phyloP scores from a whole-genome alignment of 106 monocot genomes.

The Chionographis japonica region DNA sequence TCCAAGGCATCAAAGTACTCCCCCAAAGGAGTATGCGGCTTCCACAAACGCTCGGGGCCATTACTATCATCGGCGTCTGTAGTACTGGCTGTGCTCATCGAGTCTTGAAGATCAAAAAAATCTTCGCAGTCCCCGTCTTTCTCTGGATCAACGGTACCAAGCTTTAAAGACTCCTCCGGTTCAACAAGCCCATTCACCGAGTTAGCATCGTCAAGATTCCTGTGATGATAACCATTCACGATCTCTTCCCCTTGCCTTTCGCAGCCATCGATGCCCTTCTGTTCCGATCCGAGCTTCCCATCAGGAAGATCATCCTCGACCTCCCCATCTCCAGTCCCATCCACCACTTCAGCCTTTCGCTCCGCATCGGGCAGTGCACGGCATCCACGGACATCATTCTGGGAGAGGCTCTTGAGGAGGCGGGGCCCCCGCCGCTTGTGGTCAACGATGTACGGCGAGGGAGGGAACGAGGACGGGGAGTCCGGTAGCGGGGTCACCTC shows the following conservation, averaged over 20 bases:
- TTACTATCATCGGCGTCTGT: slow-evolving; percentile 27
- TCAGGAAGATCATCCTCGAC: neutral
- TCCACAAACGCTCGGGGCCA: slow-evolving; percentile 15
- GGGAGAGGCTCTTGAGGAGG: slow-evolving; percentile 33
- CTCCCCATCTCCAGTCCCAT: neutral
- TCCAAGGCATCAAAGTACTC: slow-evolving; percentile 65
- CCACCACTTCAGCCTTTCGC: slow-evolving; percentile 6
- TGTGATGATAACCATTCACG: neutral
- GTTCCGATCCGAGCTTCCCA: neutral
- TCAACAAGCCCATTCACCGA: slow-evolving; percentile 8
- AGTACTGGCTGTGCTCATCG: slow-evolving; percentile 36
- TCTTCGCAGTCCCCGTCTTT: slow-evolving; percentile 36
- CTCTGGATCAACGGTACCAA: slow-evolving; percentile 16
- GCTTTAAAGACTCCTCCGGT: neutral
- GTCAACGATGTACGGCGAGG: slow-evolving; percentile 44
- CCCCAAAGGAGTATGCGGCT: slow-evolving; percentile 26
- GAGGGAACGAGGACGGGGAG: slow-evolving; percentile 39
- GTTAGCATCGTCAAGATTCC: slow-evolving; percentile 3
- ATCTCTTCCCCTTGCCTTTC: neutral
- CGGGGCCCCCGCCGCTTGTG: slow-evolving; percentile 60
- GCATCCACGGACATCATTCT: slow-evolving; percentile 6
- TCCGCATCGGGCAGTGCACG: neutral
- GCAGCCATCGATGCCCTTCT: neutral
- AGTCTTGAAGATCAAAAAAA: slow-evolving; percentile 54
- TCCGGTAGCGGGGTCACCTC: slow-evolving; percentile 34